These are phyloP conservation scores for Roridomyces roridus DNA, from an alignment of 768 basidiomycete genomes.

Conservation along the genomic window DNA sequence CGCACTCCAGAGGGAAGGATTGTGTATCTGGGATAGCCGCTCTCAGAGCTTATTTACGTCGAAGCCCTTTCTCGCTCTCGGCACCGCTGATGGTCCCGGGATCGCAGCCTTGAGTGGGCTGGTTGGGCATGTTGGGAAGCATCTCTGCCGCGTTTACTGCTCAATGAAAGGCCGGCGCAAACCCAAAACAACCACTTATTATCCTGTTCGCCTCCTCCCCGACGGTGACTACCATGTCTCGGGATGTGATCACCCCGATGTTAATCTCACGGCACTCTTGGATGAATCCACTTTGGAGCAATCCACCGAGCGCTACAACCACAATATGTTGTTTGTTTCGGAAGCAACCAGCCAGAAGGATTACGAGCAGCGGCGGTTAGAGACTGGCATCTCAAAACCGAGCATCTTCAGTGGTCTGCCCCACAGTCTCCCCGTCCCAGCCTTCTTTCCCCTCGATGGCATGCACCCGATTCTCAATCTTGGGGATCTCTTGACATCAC, in stretches of 20 bases:
- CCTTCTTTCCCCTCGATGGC: conserved; percentile 31
- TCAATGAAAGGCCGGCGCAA: conserved; percentile 32
- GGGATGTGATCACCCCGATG: conserved; percentile 37
- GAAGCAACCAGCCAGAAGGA: conserved; percentile 25
- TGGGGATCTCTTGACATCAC: conserved; percentile 25
- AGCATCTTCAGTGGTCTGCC: too few relatives aligned
- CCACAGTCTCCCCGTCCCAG: conserved; percentile 27
- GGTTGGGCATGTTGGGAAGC: too few relatives aligned
- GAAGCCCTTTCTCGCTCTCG: conserved; percentile 19
- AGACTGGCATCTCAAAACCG: conserved; percentile 38
- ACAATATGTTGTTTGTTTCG: conserved; percentile 21
- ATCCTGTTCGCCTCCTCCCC: conserved; percentile 36
- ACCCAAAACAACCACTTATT: conserved; percentile 34
- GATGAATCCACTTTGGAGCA: background rate
- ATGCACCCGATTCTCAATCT: too few relatives aligned
- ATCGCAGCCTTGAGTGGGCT: too few relatives aligned
- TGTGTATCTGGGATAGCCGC: conserved; percentile 31
- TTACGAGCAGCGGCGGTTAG: conserved; percentile 29
- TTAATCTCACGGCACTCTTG: conserved; percentile 24
- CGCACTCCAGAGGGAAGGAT: conserved; percentile 26
- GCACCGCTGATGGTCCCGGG: conserved; percentile 31
- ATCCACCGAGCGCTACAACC: conserved; percentile 14
- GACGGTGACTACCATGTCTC: conserved; percentile 21
- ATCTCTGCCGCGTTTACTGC: too few relatives aligned
- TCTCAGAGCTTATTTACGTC: background rate